Evolutionary conservation across 2,329 filamentous ascomycete genomes (phyloP), one percentile per base, ranked within the genome.

Genomic region (Pyrenochaeta sp.): DNA sequence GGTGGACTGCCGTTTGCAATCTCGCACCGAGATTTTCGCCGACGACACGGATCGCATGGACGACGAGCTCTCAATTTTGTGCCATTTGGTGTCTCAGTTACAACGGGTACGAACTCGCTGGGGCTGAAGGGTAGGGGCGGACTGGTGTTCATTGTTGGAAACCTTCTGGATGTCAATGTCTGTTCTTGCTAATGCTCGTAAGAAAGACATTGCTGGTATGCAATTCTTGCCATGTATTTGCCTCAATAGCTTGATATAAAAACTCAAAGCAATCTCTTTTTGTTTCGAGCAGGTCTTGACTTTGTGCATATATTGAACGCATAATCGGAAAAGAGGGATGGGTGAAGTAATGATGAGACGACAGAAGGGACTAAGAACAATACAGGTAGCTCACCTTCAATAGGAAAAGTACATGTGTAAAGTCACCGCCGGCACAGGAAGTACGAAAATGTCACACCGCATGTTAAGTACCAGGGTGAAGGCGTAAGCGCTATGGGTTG

Each of bases 21-120:
- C 60, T 89, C 84, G 76, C 89, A 91, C 76, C 85, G 84, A 61
- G 84, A 83, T 67, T 87, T 86, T 57, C 87, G 83, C 68, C 82
- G 82, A 51, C 85, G 81, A 73, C 89, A 91, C 35, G 86, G 82
- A 74, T 89, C 86, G 73, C 89, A 92, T 33, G 87, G 85, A 50
- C 83, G 78, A 14, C 68, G 63, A 15, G 70, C 62, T 43, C 66
- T 53, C 9, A 56, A 40, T 41, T 69, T 66, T 3, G 27, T 42
- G 29, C 31, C 43, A 17, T 27, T 51, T 7, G 56, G 35, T 3
- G 29, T 7, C 21, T 61, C 58, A 32, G 18, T 17, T 29, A 43
- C 37, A 15, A 27, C 32, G 17, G 52, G 32, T 15, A 57, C 56
- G 42, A 51, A 50, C 7, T 63, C 53, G 21, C 54, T 61, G 2